Base-by-base conservation (phyloP, 257 asterid genomes). In the Coffea eugenioides region DNA sequence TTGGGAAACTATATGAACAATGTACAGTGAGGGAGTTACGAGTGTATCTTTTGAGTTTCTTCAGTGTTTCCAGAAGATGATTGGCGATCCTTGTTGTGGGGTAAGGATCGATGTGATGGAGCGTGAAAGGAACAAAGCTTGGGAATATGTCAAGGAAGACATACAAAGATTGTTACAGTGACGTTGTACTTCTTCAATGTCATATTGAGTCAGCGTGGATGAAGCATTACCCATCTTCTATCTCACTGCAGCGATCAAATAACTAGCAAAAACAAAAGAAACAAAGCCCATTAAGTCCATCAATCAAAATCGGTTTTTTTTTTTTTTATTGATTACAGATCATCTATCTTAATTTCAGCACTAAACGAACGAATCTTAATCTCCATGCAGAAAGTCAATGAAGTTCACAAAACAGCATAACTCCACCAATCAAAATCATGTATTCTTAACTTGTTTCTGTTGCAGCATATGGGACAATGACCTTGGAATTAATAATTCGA, bases 121-220 rank as follows among this genome's bases (percentile, higher is more conserved):
- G n/a, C n/a, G n/a, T n/a, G n/a, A n/a, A 43, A 34, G 25, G 70
- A 72, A 74, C 0, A 52, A 77, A 76, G 14, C 13, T 16, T 10
- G 56, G 20, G 6, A 39, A 67, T 36, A 78, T 61, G 59, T 46
- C 18, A 59, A 54, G 34, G 73, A 52, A 39, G 36, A 80, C 93
- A 80, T 75, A 95, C 99, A 95, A 0, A 95, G 89, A 85, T 90
- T 73, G 71, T 88, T 67, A 76, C 97, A 93, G 86, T 95, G 99
- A 80, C 90, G 88, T 88, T 95, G 93, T n/a, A 95, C 97, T 81
- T 92, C 97, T 84, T 93, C 99, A 86, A 95, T 95, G 79, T 95
- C 99, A 82, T 93, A 95, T 82, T 95, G 99, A 79, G 98, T 95
- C 86, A 93, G 77, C 89, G 88, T 86, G 34, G 98, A 95, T 56